Evolutionary conservation across 176 grass and related monocot species (phyloP), one percentile per base, ranked within the genome.

Genomic region (Bromus sterilis): DNA sequence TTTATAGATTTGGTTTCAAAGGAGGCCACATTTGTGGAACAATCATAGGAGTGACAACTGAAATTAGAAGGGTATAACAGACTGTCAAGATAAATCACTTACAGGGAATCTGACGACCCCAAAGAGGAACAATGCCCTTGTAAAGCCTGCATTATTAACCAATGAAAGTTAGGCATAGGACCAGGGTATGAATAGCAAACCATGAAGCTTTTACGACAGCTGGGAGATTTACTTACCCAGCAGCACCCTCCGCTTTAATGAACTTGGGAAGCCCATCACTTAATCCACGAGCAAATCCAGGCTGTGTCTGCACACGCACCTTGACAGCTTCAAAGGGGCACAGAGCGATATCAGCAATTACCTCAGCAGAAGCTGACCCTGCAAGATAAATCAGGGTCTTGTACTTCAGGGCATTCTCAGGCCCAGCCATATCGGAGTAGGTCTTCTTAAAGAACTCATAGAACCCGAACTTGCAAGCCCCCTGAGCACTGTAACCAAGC

Each of bases 381-480:
- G 96, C 96, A 2, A 99, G 96, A 80, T 99, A 99, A 74, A 99
- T 99, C 4, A 99, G 76, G 39, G 96, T 99, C 93, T 99, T 95
- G 88, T 99, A 99, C 85, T 99, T 99, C 0, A 56, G 31, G 53
- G 96, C 93, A 80, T 90, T 86, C 62, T 99, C 96, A 75, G 96
- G 93, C 32, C 96, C 96, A 26, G 85, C 96, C 79, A 99, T 90
- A 56, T 99, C 96, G 7, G 96, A 95, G 88, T 99, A 99, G 29
- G 93, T 91, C 91, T 99, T 99, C 96, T 99, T 99, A 67, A 99
- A 99, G 91, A 91, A 93, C 79, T 99, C 96, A 1, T 99, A 99
- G 77, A 99, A 99, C 10, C 96, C 96, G 63, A 87, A 93, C 80
- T 95, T 99, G 90, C 96, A 99, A 30, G 96, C 96, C 29, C 96